A percentile compares a stretch with the other conserved stretches of the same genome.
phyloP scores from a whole-genome alignment of 805 yeast genomes.

The Kodamaea hsintzibuensis region DNA sequence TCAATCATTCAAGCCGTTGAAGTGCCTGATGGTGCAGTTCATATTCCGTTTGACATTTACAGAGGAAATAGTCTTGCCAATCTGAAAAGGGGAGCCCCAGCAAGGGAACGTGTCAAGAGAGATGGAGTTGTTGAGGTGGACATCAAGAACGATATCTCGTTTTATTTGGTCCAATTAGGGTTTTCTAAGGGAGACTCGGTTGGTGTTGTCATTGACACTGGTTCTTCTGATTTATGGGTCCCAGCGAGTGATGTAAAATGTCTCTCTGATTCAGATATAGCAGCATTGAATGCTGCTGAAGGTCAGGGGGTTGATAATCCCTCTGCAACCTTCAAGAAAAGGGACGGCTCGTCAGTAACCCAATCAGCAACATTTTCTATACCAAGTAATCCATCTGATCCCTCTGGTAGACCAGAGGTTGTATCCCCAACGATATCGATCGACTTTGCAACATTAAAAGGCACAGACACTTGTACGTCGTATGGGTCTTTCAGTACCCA shows the following conservation, averaged over 20 bases:
- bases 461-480: constrained; percentile 37
- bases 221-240: constrained; percentile 77
- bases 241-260: constrained; percentile 20
- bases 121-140: not conserved
- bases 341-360: not conserved
- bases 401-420: not conserved
- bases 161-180: not conserved
- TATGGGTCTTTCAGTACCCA: constrained; percentile 51
- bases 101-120: not conserved
- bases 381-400: not conserved
- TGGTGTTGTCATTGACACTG: constrained; percentile 55
- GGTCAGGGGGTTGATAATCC: not conserved
- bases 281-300: not conserved
- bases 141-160: not conserved
- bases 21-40: not conserved
- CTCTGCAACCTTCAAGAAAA: not conserved
- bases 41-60: not conserved
- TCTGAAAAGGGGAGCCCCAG: not conserved
- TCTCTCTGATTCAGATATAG: not conserved
- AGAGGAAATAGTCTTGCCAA: not conserved
- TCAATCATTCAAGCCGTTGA: not conserved
- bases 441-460: not conserved
- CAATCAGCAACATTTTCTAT: not conserved
- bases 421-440: constrained; percentile 6
- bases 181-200: constrained; percentile 1